Base-by-base conservation (phyloP, 257 asterid species). In the Solanum gracilifrons region DNA sequence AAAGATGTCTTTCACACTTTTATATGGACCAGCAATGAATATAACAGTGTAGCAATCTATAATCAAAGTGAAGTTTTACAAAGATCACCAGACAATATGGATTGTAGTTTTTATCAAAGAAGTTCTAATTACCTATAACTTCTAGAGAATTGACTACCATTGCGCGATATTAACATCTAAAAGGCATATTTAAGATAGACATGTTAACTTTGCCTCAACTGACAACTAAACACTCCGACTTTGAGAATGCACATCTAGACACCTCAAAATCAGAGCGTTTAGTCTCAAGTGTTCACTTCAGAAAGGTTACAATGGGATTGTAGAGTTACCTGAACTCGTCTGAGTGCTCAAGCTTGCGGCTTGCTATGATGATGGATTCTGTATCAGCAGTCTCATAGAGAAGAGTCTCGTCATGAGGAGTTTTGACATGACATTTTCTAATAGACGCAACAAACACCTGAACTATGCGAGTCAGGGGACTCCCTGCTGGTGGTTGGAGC, bases 401-500 rank as follows among this genome's bases (percentile, higher is more conserved):
- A 69, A 90, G 98, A 13, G 96, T 72, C 62, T 87, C 85, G 84
- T 95, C 97, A 5, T 72, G 72, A 0, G 98, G 98, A 66, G 93
- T 92, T 43, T 89, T 69, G 0, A 94, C 92, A 1, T 43, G 32
- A 39, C 1, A 39, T 48, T 95, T 96, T 64, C 94, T 87, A 0
- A 91, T 3, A 4, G 93, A 90, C 0, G 98, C 98, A 15, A 96
- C 95, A 86, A 96, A 3, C 1, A 96, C 99, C 90, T 95, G 99
- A 60, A 84, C 75, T 43, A 95, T 91, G 68, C 99, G 91, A 6
- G 97, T 92, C 39, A 96, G 64, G 32, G 98, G 99, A 86, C 98
- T 96, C 18, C 99, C 98, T n/a, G 95, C 98, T 1, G 99, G 97
- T 72, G 69, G 92, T 85, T 95, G 99, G 23, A 94, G 85, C 39